Conservation (phyloP, 2,329 filamentous ascomycete genomes). For the Xylariaceae sp. region DNA sequence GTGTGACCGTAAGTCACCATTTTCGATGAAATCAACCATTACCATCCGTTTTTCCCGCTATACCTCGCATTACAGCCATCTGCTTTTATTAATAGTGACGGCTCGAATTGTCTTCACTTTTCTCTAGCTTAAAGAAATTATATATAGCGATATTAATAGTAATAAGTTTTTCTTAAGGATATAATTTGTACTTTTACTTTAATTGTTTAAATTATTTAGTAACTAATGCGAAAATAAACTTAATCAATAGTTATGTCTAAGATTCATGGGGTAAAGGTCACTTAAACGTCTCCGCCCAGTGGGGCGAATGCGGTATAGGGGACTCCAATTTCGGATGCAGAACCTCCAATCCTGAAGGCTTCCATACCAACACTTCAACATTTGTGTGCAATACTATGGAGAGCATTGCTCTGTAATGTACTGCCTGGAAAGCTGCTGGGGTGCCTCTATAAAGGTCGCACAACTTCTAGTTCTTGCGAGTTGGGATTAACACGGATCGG, state of each 20-base stretch:
- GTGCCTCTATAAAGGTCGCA: no score
- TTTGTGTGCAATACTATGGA: no score
- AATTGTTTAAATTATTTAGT: no score
- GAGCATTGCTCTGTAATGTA: no score
- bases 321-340: not conserved
- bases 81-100: not conserved
- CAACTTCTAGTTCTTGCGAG: no score
- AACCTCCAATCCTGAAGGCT: conserved; percentile 2
- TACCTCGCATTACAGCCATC: no score
- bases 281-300: not conserved
- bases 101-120: not conserved
- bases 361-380: no score
- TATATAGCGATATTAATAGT: not conserved
- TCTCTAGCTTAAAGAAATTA: not conserved
- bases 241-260: not conserved
- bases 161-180: not conserved
- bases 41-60: not conserved
- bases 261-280: not conserved
- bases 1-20: not conserved
- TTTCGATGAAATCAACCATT: not conserved
- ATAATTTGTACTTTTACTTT: not conserved
- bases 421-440: no score
- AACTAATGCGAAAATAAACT: not conserved
- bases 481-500: no score
- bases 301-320: not conserved